Evolutionary conservation across 768 basidiomycete genomes (phyloP).

Genomic region (Phaeolepiota aurea): DNA sequence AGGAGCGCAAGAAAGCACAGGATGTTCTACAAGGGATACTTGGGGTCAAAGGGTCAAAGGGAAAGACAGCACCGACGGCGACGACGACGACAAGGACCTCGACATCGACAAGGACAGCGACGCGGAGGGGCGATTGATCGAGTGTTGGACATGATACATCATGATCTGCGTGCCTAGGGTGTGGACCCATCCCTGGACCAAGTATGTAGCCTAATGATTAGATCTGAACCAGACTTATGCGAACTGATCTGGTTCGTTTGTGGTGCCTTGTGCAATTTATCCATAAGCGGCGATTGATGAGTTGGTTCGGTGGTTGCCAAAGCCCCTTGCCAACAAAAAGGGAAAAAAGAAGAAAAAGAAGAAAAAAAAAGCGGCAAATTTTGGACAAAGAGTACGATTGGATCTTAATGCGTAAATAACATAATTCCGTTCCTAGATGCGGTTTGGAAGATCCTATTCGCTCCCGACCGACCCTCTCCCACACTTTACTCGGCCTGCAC

Average conservation of each 20-base stretch:
- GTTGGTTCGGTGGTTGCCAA: neutral
- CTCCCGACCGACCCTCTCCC: conserved; percentile 12
- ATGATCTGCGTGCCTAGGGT: conserved; percentile 8
- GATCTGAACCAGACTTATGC: too few species aligned
- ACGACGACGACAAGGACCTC: too few species aligned
- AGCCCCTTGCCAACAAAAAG: neutral
- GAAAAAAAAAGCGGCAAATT: too few species aligned
- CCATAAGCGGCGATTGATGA: neutral
- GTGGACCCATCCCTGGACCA: neutral
- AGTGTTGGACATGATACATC: conserved; percentile 8
- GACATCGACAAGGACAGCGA: conserved; percentile 8
- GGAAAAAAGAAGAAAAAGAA: too few species aligned
- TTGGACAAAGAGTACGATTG: neutral
- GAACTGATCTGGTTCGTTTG: neutral
- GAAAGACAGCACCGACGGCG: too few species aligned
- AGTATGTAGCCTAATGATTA: too few species aligned
- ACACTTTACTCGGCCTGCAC: conserved; percentile 1
- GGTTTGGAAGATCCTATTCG: conserved; percentile 17
- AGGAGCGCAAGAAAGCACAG: conserved; percentile 81
- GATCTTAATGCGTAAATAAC: conserved; percentile 7
- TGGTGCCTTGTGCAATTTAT: neutral
- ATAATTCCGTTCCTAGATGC: neutral
- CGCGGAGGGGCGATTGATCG: too few species aligned
- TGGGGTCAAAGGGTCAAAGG: conserved; percentile 27
- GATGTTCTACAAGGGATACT: conserved; percentile 52